A percentile compares a stretch with the other conserved stretches of the same genome.
Conservation (phyloP, 805 yeast species). For the Spathaspora arborariae region DNA sequence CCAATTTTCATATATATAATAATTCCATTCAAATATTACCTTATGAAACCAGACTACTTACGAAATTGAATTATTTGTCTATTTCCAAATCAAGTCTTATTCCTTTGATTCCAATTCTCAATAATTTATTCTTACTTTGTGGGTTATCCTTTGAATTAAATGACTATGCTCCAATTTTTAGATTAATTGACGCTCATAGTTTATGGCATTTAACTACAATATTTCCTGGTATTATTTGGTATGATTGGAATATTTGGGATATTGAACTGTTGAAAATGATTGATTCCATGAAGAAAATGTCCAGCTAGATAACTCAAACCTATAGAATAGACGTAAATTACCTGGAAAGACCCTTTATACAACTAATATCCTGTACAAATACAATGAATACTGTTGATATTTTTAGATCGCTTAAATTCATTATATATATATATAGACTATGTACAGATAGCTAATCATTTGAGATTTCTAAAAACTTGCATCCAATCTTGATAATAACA, state of each 20-base stretch:
- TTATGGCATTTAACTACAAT: constrained; percentile 91
- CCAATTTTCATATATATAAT: constrained; percentile 20
- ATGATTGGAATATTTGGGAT: constrained; percentile 53
- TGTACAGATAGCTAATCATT: neutral
- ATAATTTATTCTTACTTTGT: constrained; percentile 28
- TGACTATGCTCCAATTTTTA: constrained; percentile 32
- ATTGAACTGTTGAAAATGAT: constrained; percentile 27
- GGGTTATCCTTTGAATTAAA: constrained; percentile 32
- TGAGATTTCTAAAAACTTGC: constrained; percentile 15
- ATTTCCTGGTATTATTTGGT: constrained; percentile 74
- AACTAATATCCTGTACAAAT: neutral
- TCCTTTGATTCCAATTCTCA: constrained; percentile 32
- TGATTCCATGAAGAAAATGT: constrained; percentile 4
- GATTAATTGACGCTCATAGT: constrained; percentile 74
- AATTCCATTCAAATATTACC: constrained; percentile 38
- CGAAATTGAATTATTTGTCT: constrained; percentile 27
- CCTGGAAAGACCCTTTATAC: neutral
- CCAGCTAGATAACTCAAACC: no score
- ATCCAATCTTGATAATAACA: constrained; percentile 38
- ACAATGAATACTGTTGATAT: neutral
- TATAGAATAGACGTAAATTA: neutral
- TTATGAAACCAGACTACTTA: constrained; percentile 32
- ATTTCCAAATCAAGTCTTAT: constrained; percentile 22
- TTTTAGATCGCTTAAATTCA: neutral
- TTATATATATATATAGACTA: neutral